Conservation (phyloP, 495 filamentous ascomycete genomes). For the Glutinoglossum americanum region DNA sequence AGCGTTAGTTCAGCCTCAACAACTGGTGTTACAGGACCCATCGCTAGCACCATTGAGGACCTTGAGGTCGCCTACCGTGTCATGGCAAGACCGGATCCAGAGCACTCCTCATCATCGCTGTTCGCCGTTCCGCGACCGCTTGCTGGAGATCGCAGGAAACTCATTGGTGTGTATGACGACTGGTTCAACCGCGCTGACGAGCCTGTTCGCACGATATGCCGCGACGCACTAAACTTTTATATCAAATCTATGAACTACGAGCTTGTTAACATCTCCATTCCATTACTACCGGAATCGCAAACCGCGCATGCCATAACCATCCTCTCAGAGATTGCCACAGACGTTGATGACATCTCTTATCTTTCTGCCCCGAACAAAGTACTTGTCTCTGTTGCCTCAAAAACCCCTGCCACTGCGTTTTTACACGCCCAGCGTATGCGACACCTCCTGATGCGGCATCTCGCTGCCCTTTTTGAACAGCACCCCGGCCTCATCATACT, state of each 20-base stretch:
- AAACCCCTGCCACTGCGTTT: slow-evolving; percentile 47
- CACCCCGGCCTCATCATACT: slow-evolving; percentile 63
- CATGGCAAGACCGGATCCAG: slow-evolving; percentile 49
- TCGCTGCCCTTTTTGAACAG: slow-evolving; percentile 44
- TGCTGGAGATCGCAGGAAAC: slow-evolving; percentile 18
- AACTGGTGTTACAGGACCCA: slow-evolving; percentile 50
- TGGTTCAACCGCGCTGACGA: slow-evolving; percentile 55
- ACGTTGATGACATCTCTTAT: slow-evolving; percentile 21
- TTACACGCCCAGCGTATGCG: slow-evolving; percentile 55
- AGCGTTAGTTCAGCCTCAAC: slow-evolving; percentile 37
- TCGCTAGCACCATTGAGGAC: slow-evolving; percentile 57
- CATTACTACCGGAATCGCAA: slow-evolving; percentile 51
- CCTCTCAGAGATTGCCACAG: slow-evolving; percentile 14
- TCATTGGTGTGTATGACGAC: slow-evolving; percentile 49
- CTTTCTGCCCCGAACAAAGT: slow-evolving; percentile 54
- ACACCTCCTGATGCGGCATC: slow-evolving; percentile 60
- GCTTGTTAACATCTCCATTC: slow-evolving; percentile 51
- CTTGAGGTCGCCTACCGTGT: slow-evolving; percentile 63
- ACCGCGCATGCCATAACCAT: slow-evolving; percentile 65
- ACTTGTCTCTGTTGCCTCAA: slow-evolving; percentile 37
- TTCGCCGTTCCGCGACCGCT: slow-evolving; percentile 26
- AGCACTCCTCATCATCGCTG: slow-evolving; percentile 24
- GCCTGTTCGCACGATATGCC: slow-evolving; percentile 35
- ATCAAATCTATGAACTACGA: slow-evolving; percentile 36
- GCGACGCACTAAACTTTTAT: slow-evolving; percentile 39